phyloP scores from a whole-genome alignment of 2,329 filamentous ascomycete species.

The Colletotrichum cuscutae region DNA sequence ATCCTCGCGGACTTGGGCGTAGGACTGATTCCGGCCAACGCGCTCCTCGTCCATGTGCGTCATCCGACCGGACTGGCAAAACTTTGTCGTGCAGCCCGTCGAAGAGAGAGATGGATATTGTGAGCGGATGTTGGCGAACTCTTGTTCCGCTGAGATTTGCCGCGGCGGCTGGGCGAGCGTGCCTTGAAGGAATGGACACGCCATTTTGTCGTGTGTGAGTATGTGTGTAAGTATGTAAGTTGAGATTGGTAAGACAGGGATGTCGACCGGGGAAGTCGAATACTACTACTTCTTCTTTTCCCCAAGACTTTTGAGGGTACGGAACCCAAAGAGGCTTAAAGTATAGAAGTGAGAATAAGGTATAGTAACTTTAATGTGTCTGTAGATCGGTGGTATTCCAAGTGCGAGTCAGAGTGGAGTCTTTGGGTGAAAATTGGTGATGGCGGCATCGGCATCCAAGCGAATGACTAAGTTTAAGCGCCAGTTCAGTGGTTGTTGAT shows the following conservation, averaged over 20 bases:
- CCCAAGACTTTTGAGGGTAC: not conserved
- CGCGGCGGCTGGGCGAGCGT: slow-evolving; percentile 23
- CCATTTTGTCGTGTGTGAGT: slow-evolving; percentile 9
- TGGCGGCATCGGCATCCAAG: slow-evolving; percentile 15
- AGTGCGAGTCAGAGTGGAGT: slow-evolving; percentile 17
- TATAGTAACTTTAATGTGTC: not conserved
- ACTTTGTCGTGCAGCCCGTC: slow-evolving; percentile 26
- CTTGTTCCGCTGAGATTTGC: slow-evolving; percentile 22
- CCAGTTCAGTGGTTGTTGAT: not conserved
- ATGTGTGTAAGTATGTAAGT: not conserved
- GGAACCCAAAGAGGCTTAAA: not conserved
- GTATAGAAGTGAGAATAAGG: not conserved
- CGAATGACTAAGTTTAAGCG: slow-evolving; percentile 23
- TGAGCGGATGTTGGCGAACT: slow-evolving; percentile 31
- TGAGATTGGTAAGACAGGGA: not conserved
- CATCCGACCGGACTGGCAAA: slow-evolving; percentile 32
- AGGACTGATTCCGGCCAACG: slow-evolving; percentile 30
- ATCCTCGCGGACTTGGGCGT: slow-evolving; percentile 32
- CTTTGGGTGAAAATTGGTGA: slow-evolving; percentile 23
- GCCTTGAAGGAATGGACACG: slow-evolving; percentile 31
- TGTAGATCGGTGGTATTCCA: not conserved
- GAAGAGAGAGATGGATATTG: slow-evolving; percentile 26
- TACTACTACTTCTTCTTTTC: not conserved
- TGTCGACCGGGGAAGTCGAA: not conserved
- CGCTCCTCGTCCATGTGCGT: slow-evolving; percentile 32